Evolutionary conservation across 2,329 filamentous ascomycete species (phyloP), one percentile per base, ranked within the genome.

Genomic region (Aschersonia sp.): DNA sequence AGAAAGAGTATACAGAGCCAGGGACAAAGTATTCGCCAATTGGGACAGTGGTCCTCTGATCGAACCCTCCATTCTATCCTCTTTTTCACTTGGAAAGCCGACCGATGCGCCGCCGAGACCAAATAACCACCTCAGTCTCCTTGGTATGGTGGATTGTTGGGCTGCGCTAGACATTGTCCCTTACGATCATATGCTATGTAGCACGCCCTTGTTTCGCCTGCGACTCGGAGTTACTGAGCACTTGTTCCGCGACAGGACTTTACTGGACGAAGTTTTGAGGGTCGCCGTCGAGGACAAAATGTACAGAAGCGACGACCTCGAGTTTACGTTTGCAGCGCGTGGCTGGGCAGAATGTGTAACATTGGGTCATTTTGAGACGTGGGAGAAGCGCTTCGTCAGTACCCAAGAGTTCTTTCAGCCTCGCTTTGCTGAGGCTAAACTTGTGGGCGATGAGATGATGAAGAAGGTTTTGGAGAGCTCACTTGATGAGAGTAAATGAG

Each of bases 161-260:
- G 92, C 86, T 61, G 86, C 87, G 55, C 75, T 97, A 44, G 85
- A 82, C 35, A 98, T 96, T 58, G 85, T 94, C 45, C 92, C 92
- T 1, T 98, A 98, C 65, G 91, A 98, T 66, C 94, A 98, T 71
- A 98, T 98, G 89, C 94, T 98, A 56, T 98, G 92, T 70, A 95
- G 89, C 47, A 98, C 92, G 40, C 92, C 92, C 69, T 78, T 97
- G 44, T 98, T 98, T 72, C 85, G 92, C 46, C 79, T 98, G 54
- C 96, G 92, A 80, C 77, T 98, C 35, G 92, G 92, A 49, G 94
- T 96, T n/a, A 91, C 89, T 1, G 92, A 98, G 67, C 91, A 94
- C 62, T 74, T 98, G 40, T 98, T 96, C 71, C 83, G 89, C 54
- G 89, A 89, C 58, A 74, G 78, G 20, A 78, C 77, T 3, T 72